Evolutionary conservation across 345 rosid genomes (phyloP), one percentile per base, ranked within the genome.

Genomic region (Eucalyptus leucophloia): DNA sequence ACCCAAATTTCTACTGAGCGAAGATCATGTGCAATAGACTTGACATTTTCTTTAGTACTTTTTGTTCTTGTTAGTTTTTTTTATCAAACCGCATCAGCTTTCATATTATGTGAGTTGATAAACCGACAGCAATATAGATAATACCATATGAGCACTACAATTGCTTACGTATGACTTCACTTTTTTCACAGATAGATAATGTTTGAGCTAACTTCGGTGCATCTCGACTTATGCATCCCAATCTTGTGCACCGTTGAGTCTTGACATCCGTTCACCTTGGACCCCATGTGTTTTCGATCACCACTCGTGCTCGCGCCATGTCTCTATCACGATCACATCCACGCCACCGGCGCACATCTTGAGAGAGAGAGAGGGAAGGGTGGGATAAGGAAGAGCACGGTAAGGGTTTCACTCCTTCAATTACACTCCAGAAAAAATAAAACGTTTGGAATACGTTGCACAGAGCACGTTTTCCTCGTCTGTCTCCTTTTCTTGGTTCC

Each of bases 151-250:
- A 72, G 44, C 18, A 30, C 18, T 2, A 10, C 1, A 6, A 21
- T 21, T 37, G 3, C 3, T 9, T 72, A 18, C 0, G 44, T 19
- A 18, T 2, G 37, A 2, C 14, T 18, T 72, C 21, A 34, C 0
- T 34, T 23, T 34, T 18, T 9, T 18, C 3, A 9, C 11, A 2
- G 11, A 9, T 5, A 3, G 26, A 1, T 72, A 10, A 2, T 1
- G 82, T 3, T 19, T 2, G 1, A 21, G 13, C 7, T 6, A 19
- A 14, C 8, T 19, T 6, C 40, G 0, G 2, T 2, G 14, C 26
- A 19, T 1, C 82, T 3, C 45, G 1, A 69, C 19, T 34, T 34
- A 10, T 9, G 44, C 44, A 69, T 2, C 44, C 10, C 8, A 10
- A 37, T 72, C 82, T 37, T 19, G 45, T 37, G 45, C 8, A 10